These are phyloP conservation scores for Auricularia auricula-judae DNA, from an alignment of 768 basidiomycete species.

Conservation along the genomic window DNA sequence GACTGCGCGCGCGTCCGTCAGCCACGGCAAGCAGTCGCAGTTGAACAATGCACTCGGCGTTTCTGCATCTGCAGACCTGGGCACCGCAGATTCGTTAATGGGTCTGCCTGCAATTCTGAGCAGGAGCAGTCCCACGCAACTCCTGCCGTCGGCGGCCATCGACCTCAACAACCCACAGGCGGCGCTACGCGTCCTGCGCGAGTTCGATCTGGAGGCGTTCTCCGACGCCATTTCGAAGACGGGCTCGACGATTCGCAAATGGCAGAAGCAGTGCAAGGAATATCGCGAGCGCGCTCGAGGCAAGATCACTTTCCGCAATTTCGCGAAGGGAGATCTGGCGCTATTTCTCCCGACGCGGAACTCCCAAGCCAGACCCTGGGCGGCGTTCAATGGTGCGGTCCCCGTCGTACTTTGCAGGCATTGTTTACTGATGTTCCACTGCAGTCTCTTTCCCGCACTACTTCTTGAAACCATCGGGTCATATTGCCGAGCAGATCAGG, in stretches of 20 bases:
- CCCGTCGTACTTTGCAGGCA: neutral
- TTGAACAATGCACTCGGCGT: neutral
- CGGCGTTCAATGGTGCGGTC: constrained; percentile 86
- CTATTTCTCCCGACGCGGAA: constrained; percentile 94
- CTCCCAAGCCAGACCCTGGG: constrained; percentile 90
- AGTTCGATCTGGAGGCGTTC: constrained; percentile 79
- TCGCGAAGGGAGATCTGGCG: constrained; percentile 88
- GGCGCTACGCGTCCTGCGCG: constrained; percentile 57
- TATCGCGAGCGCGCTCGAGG: constrained; percentile 93
- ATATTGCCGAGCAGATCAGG: constrained; percentile 81
- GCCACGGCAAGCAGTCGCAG: neutral
- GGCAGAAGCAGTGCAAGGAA: constrained; percentile 95
- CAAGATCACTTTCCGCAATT: constrained; percentile 94
- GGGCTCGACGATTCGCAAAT: constrained; percentile 83
- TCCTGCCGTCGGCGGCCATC: constrained; percentile 26
- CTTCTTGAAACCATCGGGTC: constrained; percentile 82
- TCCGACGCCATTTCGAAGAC: constrained; percentile 72
- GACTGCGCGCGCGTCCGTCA: constrained; percentile 22
- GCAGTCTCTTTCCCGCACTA: constrained; percentile 95
- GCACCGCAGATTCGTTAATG: neutral
- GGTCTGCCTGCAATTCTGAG: neutral
- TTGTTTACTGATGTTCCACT: constrained; percentile 3
- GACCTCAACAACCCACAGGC: constrained; percentile 61
- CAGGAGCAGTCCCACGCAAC: neutral
- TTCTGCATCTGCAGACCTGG: neutral